Percentiles rank a stretch among this genome's conserved stretches.
Evolutionary conservation across 2,329 filamentous ascomycete species (phyloP).

Genomic region (Colletotrichum brevisporum): DNA sequence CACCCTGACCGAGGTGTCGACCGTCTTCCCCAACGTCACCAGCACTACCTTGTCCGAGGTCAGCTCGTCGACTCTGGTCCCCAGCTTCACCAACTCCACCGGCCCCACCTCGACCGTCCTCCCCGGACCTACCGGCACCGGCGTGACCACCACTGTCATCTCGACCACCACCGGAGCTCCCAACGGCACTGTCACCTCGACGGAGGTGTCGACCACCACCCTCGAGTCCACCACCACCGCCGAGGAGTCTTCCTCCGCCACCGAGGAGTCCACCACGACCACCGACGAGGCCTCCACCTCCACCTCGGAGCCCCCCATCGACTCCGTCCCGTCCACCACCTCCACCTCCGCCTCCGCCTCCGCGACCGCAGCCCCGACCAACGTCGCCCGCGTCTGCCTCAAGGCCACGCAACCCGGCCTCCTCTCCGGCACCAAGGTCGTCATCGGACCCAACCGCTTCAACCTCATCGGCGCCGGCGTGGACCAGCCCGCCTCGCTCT

Average conservation of each 20-base stretch:
- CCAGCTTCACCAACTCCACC: constrained; percentile 14
- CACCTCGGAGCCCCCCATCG: not conserved
- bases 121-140: not conserved
- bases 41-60: constrained; percentile 8
- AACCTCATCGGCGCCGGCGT: not conserved
- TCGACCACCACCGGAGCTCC: constrained; percentile 5
- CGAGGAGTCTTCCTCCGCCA: not conserved
- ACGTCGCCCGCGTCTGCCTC: constrained; percentile 25
- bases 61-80: constrained; percentile 18
- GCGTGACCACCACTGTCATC: not conserved
- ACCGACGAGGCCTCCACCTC: not conserved
- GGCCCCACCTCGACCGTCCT: not conserved
- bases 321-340: not conserved
- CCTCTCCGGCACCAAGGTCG: not conserved
- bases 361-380: constrained; percentile 11
- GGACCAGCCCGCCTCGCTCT: not conserved
- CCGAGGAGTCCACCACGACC: not conserved
- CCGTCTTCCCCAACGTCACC: constrained; percentile 19
- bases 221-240: not conserved
- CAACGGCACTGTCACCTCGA: constrained; percentile 9
- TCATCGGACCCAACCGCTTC: constrained; percentile 28
- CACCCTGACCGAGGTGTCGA: not conserved
- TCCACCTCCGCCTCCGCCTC: constrained; percentile 15
- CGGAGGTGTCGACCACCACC: not conserved
- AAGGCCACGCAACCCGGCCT: constrained; percentile 11